Evolutionary conservation across 768 basidiomycete species (phyloP).

Genomic region (Termitomyces heimii): DNA sequence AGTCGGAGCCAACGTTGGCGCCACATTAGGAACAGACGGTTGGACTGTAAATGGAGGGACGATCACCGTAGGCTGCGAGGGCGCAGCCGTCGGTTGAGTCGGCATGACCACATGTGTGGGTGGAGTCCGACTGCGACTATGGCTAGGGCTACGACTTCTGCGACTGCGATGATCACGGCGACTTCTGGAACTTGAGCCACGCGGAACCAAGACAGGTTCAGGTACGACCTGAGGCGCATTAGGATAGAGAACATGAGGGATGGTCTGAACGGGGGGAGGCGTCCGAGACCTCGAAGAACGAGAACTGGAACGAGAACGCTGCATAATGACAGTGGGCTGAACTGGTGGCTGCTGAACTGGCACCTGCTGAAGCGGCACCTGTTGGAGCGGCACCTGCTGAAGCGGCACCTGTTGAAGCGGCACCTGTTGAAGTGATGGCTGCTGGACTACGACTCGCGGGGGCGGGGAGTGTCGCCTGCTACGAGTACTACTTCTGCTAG

Average conservation of each 20-base stretch:
- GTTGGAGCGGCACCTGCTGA: neutral
- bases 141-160: neutral
- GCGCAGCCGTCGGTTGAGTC: neutral
- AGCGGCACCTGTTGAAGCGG: too few relatives aligned
- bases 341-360: neutral
- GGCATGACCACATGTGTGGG: neutral
- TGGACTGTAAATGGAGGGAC: neutral
- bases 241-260: neutral
- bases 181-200: neutral
- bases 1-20: neutral
- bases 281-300: neutral
- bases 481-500: neutral
- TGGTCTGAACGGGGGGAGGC: neutral
- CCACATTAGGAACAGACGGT: neutral
- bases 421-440: neutral
- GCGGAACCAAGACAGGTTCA: neutral
- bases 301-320: constrained; percentile 1
- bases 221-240: neutral
- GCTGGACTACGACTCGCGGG: neutral
- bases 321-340: neutral
- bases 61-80: neutral
- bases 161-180: neutral
- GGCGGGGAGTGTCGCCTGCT: neutral
- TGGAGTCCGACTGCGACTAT: neutral
- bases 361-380: neutral